Conservation (phyloP, 1,284 basidiomycete genomes). For the Vanrija sp. region DNA sequence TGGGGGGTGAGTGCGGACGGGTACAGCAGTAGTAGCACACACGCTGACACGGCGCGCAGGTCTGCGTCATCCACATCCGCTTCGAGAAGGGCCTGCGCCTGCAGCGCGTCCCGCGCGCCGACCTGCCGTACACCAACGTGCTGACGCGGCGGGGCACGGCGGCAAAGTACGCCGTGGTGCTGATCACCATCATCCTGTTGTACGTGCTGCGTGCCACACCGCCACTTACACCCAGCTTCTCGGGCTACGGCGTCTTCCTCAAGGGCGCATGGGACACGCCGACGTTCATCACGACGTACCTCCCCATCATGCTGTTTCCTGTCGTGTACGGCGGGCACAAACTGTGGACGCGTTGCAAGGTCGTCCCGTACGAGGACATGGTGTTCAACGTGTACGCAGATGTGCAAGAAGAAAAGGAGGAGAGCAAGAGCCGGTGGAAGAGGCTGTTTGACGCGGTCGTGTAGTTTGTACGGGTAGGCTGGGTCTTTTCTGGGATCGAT, state of each 20-base stretch:
- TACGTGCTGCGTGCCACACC: background rate
- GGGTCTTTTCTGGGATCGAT: too few relatives aligned
- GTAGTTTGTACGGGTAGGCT: too few relatives aligned
- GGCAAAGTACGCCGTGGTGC: background rate
- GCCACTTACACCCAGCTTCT: background rate
- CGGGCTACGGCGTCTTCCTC: conserved; percentile 8
- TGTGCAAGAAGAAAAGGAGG: too few relatives aligned
- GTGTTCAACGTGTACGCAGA: conserved; percentile 3
- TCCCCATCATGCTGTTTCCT: conserved; percentile 6
- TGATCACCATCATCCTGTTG: conserved; percentile 6
- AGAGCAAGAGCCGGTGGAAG: too few relatives aligned
- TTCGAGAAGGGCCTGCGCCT: conserved; percentile 24
- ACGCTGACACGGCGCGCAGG: background rate
- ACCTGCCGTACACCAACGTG: background rate
- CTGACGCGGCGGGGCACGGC: background rate
- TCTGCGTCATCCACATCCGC: conserved; percentile 24
- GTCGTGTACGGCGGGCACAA: conserved; percentile 9
- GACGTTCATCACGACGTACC: conserved; percentile 6
- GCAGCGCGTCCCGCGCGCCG: conserved; percentile 25
- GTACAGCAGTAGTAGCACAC: too few relatives aligned
- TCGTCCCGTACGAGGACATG: conserved; percentile 8
- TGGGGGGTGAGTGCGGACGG: conserved; percentile 52
- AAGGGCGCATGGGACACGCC: background rate
- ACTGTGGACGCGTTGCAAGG: conserved; percentile 1
- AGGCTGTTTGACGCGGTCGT: too few relatives aligned